Evolutionary conservation across 148 eudicot genomes (phyloP).

Genomic region (Linanthus parryae): DNA sequence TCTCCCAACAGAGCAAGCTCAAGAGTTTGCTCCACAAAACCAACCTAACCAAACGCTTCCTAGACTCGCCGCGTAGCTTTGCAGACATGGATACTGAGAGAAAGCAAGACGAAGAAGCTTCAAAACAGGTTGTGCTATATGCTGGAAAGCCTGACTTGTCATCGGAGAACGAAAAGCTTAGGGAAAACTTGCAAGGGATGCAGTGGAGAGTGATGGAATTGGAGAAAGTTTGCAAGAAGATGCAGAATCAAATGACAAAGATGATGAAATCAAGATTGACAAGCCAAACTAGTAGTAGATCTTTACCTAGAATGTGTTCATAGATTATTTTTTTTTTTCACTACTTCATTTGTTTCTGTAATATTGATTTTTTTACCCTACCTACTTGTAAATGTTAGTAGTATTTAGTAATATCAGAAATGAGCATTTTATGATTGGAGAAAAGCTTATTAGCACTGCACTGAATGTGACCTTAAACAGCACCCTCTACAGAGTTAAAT

Average conservation of each 20-base stretch:
- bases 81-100: constrained; percentile 6
- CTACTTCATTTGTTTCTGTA: too few relatives aligned
- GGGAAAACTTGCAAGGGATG: constrained; percentile 58
- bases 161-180: constrained; percentile 53
- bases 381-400: too few relatives aligned
- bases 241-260: constrained; percentile 71
- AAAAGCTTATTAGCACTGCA: too few relatives aligned
- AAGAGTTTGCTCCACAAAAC: constrained; percentile 42
- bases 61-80: constrained; percentile 26
- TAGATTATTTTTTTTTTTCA: background rate
- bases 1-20: constrained; percentile 47
- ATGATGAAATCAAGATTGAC: constrained; percentile 53
- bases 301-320: constrained; percentile 41
- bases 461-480: too few relatives aligned
- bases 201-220: constrained; percentile 64
- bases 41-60: constrained; percentile 17
- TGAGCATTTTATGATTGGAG: too few relatives aligned
- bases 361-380: too few relatives aligned
- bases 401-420: too few relatives aligned
- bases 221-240: constrained; percentile 65
- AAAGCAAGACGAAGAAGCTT: constrained; percentile 20
- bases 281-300: constrained; percentile 27
- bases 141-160: constrained; percentile 35
- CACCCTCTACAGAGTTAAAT: too few relatives aligned
- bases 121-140: constrained; percentile 35